These are phyloP conservation scores for Darksidea phi DNA, from an alignment of 495 filamentous ascomycete genomes.

Conservation along the genomic window DNA sequence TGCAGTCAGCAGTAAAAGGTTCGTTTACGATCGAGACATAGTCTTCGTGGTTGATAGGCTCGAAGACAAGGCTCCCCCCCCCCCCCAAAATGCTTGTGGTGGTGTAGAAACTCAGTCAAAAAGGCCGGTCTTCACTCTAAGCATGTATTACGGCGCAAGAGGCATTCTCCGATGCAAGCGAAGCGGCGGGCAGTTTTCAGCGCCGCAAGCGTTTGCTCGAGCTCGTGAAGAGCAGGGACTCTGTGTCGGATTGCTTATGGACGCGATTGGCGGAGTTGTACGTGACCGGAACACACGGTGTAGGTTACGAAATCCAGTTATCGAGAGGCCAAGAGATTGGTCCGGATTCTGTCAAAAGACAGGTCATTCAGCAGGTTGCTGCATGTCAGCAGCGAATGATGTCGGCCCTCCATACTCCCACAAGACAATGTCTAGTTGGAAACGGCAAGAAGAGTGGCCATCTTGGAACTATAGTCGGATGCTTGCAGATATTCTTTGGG, in stretches of 20 bases:
- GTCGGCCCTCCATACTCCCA: conserved; percentile 3
- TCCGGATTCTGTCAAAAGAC: not conserved
- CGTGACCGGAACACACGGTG: conserved; percentile 9
- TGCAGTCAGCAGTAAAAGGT: conserved; percentile 7
- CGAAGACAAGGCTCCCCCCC: not conserved
- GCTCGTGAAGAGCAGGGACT: not conserved
- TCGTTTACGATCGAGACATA: not conserved
- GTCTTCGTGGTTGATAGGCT: not conserved
- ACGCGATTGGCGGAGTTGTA: conserved; percentile 21
- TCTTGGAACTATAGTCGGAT: not conserved
- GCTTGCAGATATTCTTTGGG: conserved; percentile 18
- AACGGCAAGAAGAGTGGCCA: conserved; percentile 11
- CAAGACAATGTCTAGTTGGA: conserved; percentile 7
- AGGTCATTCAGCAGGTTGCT: conserved; percentile 18
- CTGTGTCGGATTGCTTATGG: not conserved
- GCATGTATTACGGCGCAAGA: no score
- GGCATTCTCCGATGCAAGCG: no score
- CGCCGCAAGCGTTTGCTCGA: not conserved
- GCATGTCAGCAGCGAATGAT: conserved; percentile 20
- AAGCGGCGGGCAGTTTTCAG: no score
- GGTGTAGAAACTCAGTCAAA: conserved; percentile 20
- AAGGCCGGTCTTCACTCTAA: not conserved
- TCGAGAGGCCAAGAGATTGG: conserved; percentile 19
- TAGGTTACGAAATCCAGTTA: conserved; percentile 9
- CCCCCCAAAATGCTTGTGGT: conserved; percentile 3